phyloP scores from a whole-genome alignment of 768 basidiomycete species.

The Mycena haematopus region DNA sequence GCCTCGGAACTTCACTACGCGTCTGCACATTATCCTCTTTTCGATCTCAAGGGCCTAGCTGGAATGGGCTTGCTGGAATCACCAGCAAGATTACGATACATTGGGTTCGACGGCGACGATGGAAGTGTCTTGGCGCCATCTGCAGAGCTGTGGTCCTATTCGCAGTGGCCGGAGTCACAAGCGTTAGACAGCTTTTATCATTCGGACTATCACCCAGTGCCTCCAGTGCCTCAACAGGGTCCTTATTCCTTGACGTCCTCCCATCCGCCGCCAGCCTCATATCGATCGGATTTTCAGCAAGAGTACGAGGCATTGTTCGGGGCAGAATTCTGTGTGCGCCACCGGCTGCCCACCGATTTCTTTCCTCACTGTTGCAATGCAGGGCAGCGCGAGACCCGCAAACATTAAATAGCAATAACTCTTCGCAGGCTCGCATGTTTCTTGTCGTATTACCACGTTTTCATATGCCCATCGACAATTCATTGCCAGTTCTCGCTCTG shows the following conservation, averaged over 20 bases:
- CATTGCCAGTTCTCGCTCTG: not conserved
- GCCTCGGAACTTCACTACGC: not conserved
- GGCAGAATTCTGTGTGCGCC: not conserved
- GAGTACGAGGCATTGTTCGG: not conserved
- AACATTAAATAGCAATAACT: not conserved
- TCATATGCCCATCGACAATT: not conserved
- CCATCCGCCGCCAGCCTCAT: not conserved
- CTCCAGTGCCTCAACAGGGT: not conserved
- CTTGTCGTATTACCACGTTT: not conserved
- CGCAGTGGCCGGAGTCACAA: slow-evolving; percentile 2
- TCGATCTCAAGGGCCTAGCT: slow-evolving; percentile 15
- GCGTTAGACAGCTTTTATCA: not conserved
- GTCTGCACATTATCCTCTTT: not conserved
- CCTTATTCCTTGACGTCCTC: not conserved
- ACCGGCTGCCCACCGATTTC: slow-evolving; percentile 3
- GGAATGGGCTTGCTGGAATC: slow-evolving; percentile 1
- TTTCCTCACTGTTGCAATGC: not conserved
- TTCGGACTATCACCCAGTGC: not conserved
- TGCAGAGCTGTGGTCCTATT: no score
- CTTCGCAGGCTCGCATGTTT: no score
- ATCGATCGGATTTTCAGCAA: not conserved
- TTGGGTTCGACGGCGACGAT: not conserved
- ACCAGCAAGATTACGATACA: not conserved
- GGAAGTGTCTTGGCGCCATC: not conserved
- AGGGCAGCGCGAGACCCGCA: not conserved